These are phyloP conservation scores for Hymenoscyphus linearis DNA, from an alignment of 2,329 filamentous ascomycete species.

Conservation along the genomic window DNA sequence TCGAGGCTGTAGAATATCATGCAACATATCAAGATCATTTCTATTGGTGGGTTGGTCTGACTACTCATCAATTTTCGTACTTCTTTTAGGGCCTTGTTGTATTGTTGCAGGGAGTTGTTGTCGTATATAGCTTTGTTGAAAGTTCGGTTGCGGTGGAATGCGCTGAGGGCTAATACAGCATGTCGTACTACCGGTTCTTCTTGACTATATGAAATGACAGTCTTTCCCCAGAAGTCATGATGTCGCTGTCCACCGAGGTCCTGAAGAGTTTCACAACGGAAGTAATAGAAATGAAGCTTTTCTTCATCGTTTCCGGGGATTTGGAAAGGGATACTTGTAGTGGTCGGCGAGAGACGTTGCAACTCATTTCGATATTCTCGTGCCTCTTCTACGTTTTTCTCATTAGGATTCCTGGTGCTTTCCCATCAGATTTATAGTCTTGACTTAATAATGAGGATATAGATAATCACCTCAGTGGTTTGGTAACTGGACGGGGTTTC, in stretches of 20 bases:
- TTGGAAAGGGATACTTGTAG: neutral
- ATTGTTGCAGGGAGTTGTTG: neutral
- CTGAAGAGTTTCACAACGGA: neutral
- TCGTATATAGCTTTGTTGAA: neutral
- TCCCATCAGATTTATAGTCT: neutral
- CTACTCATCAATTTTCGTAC: neutral
- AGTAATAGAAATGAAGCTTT: slow-evolving; percentile 1
- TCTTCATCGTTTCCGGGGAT: neutral
- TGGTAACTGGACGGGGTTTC: neutral
- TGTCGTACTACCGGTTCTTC: neutral
- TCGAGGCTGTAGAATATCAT: neutral
- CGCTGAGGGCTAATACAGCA: neutral
- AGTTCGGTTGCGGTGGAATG: neutral
- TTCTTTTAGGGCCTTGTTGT: neutral
- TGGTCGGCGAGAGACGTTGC: neutral
- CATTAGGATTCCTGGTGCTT: neutral
- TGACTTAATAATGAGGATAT: neutral
- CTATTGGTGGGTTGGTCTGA: neutral
- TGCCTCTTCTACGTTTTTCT: neutral
- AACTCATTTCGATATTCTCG: neutral
- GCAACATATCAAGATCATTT: neutral
- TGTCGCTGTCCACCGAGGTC: neutral
- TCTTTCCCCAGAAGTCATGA: neutral
- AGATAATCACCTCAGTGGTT: neutral
- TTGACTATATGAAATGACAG: neutral